Conservation (phyloP, 2,329 filamentous ascomycete species). For the Dothistroma pini region DNA sequence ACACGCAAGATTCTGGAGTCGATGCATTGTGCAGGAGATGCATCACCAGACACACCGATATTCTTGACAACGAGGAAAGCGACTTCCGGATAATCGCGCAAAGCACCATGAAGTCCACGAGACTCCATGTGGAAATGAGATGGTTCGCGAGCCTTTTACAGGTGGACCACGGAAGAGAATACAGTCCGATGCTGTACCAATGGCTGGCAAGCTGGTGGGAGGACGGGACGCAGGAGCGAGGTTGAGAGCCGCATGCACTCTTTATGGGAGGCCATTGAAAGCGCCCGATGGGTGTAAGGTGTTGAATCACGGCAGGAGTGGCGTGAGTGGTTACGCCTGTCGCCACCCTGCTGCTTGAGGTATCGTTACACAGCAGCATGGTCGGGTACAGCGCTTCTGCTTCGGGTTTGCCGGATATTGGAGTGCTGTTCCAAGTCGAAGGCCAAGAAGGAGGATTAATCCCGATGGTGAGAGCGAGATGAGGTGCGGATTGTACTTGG, state of each 20-base stretch:
- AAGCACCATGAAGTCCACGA: background rate
- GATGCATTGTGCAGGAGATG: background rate
- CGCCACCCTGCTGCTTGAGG: background rate
- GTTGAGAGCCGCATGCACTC: background rate
- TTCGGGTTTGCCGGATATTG: background rate
- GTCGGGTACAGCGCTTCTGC: background rate
- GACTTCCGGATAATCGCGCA: background rate
- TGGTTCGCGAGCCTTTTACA: background rate
- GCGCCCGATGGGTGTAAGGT: background rate
- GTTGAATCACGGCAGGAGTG: background rate
- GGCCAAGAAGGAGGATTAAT: background rate
- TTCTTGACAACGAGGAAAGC: background rate
- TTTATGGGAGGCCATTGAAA: background rate
- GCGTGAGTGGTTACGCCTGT: background rate
- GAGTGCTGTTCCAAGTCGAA: background rate
- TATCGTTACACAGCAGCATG: background rate
- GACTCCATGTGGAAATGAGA: conserved; percentile 2
- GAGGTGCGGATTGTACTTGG: background rate
- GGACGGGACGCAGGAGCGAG: background rate
- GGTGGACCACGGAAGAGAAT: background rate
- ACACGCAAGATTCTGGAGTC: background rate
- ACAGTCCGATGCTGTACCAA: background rate
- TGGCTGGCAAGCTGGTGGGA: background rate
- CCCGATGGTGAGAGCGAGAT: background rate
- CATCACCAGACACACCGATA: background rate